Percentiles rank a stretch among this genome's conserved stretches.
Conservation (phyloP, 805 yeast genomes). For the Kodamaea laetipori region DNA sequence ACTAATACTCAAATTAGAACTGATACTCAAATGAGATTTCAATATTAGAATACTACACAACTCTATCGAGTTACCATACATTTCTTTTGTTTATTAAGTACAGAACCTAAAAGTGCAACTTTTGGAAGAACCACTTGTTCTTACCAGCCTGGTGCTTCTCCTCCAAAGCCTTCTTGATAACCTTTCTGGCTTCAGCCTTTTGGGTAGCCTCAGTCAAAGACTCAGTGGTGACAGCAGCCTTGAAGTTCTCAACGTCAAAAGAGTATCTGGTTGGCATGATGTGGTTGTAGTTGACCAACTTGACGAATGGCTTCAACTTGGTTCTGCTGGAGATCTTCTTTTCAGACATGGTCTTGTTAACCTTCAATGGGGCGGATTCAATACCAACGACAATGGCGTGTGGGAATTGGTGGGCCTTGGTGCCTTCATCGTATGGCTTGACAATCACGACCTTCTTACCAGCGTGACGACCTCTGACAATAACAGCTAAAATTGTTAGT, state of each 20-base stretch:
- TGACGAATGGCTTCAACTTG: slow-evolving; percentile 98
- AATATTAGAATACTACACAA: no score
- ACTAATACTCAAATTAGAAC: no score
- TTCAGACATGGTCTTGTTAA: slow-evolving; percentile 90
- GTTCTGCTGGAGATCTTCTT: slow-evolving; percentile 97
- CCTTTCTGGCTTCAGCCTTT: slow-evolving; percentile 98
- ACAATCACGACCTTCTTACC: slow-evolving; percentile 99
- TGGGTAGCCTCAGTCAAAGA: slow-evolving; percentile 97
- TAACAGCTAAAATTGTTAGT: slow-evolving; percentile 69
- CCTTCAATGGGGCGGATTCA: slow-evolving; percentile 97
- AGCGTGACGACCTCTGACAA: slow-evolving; percentile 99
- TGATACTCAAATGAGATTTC: no score
- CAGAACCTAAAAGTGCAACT: slow-evolving; percentile 73
- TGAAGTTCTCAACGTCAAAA: slow-evolving; percentile 94
- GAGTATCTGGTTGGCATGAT: slow-evolving; percentile 99
- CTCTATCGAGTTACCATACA: no score
- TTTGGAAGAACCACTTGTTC: slow-evolving; percentile 99
- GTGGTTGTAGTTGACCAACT: slow-evolving; percentile 99
- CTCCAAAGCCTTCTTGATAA: slow-evolving; percentile 98
- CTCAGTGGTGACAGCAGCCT: slow-evolving; percentile 87
- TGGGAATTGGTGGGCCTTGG: slow-evolving; percentile 98
- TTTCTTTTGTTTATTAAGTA: slow-evolving; percentile 10
- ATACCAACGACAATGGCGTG: slow-evolving; percentile 99
- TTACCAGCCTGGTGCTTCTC: slow-evolving; percentile 99
- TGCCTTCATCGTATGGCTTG: slow-evolving; percentile 97